A percentile compares a stretch with the other conserved stretches of the same genome.
phyloP scores from a whole-genome alignment of 306 rosid genomes.

The Prunus campanulata region DNA sequence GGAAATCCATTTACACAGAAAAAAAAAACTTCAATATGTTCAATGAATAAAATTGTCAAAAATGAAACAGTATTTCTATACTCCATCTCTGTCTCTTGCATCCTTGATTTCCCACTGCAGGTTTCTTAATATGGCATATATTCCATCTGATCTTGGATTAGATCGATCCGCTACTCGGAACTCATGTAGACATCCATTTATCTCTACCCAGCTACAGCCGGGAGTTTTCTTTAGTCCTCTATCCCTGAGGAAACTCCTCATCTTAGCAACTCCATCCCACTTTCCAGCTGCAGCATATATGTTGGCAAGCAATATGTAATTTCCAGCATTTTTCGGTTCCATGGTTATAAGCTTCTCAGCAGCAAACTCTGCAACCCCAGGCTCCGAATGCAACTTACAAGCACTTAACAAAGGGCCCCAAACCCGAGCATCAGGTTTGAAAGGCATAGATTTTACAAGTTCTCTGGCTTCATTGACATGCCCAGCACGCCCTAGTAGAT shows the following conservation, averaged over 20 bases:
- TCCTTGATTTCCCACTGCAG: slow-evolving; percentile 55
- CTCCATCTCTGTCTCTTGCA: slow-evolving; percentile 16
- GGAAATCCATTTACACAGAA: too few species aligned
- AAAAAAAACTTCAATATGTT: neutral
- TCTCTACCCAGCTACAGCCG: slow-evolving; percentile 76
- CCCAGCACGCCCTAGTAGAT: slow-evolving; percentile 77
- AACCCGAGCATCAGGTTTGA: slow-evolving; percentile 63
- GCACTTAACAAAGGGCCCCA: slow-evolving; percentile 82
- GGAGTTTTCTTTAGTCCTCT: slow-evolving; percentile 66
- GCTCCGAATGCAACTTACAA: slow-evolving; percentile 57
- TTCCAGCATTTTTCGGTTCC: slow-evolving; percentile 79
- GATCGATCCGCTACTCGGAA: slow-evolving; percentile 72
- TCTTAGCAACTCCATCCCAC: slow-evolving; percentile 68
- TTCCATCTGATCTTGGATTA: slow-evolving; percentile 58
- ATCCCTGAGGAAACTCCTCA: slow-evolving; percentile 68
- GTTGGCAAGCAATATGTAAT: slow-evolving; percentile 70
- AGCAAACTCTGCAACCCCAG: slow-evolving; percentile 58
- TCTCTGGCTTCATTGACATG: slow-evolving; percentile 55
- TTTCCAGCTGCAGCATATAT: slow-evolving; percentile 80
- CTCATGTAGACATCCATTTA: slow-evolving; percentile 55
- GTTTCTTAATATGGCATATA: slow-evolving; percentile 41
- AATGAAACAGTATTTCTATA: slow-evolving; percentile 4
- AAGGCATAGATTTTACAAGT: slow-evolving; percentile 49
- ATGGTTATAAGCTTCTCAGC: slow-evolving; percentile 67
- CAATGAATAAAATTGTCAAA: neutral